These are phyloP conservation scores for Berkeleyomyces basicola DNA, from an alignment of 2,329 filamentous ascomycete genomes.

Conservation along the genomic window DNA sequence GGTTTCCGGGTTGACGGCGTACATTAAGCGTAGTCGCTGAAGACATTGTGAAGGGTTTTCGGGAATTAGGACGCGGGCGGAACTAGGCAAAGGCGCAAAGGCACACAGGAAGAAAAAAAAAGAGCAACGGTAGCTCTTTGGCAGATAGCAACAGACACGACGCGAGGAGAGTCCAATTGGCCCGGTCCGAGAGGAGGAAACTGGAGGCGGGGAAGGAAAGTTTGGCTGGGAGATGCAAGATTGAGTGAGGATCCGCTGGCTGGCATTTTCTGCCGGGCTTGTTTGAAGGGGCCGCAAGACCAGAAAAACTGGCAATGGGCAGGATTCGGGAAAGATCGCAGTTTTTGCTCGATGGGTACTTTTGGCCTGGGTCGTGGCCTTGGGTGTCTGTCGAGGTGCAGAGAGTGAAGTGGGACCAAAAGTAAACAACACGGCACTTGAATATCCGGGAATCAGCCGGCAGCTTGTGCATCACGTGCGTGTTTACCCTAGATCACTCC, in stretches of 20 bases:
- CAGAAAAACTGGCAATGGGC: slow-evolving; percentile 23
- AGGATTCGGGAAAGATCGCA: slow-evolving; percentile 31
- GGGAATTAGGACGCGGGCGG: background rate
- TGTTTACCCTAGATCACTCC: background rate
- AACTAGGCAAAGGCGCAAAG: slow-evolving; percentile 3
- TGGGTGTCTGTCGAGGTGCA: background rate
- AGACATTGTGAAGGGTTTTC: slow-evolving; percentile 10
- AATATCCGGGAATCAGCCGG: slow-evolving; percentile 9
- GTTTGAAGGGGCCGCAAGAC: slow-evolving; percentile 29
- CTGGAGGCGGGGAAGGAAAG: background rate
- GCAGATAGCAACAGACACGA: slow-evolving; percentile 9
- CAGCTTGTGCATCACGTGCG: background rate
- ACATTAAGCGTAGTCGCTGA: slow-evolving; percentile 10
- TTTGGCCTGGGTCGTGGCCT: background rate
- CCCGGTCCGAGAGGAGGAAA: slow-evolving; percentile 8
- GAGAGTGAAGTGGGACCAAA: background rate
- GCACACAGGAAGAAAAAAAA: background rate
- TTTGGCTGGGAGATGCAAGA: background rate
- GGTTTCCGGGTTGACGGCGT: slow-evolving; percentile 1
- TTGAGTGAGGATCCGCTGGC: slow-evolving; percentile 7
- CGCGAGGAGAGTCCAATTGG: slow-evolving; percentile 13
- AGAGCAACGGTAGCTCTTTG: background rate
- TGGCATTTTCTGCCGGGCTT: slow-evolving; percentile 2
- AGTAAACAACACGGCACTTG: background rate
- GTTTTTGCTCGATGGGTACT: slow-evolving; percentile 22